These are phyloP conservation scores for Oxalis stricta DNA, from an alignment of 441 rosid species.

Conservation along the genomic window DNA sequence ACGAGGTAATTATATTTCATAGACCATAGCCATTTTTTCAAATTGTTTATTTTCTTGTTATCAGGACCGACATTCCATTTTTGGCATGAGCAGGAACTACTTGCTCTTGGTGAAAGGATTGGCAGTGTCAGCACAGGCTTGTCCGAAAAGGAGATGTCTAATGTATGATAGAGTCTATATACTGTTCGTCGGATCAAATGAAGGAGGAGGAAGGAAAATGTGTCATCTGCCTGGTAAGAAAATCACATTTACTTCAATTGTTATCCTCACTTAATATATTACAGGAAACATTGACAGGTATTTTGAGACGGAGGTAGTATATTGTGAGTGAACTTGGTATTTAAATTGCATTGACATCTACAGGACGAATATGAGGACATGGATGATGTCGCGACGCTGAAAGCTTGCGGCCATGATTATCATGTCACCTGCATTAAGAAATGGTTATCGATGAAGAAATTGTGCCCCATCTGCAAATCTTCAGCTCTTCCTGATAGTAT, in stretches of 20 bases:
- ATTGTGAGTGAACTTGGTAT: background rate
- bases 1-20: conserved; percentile 15
- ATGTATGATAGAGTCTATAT: conserved; percentile 16
- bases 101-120: conserved; percentile 29
- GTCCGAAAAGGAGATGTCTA: conserved; percentile 15
- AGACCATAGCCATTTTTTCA: background rate
- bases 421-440: conserved; percentile 17
- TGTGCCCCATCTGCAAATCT: conserved; percentile 24
- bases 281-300: background rate
- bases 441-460: conserved; percentile 25
- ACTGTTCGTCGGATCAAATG: conserved; percentile 10
- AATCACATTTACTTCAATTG: background rate
- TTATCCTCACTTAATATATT: background rate
- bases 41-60: background rate
- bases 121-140: conserved; percentile 26
- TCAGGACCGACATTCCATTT: background rate
- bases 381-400: conserved; percentile 13
- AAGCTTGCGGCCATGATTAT: conserved; percentile 16
- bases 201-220: conserved; percentile 15
- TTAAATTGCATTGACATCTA: background rate
- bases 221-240: conserved; percentile 25
- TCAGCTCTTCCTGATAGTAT: conserved; percentile 9
- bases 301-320: no score
- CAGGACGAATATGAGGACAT: conserved; percentile 22
- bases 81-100: conserved; percentile 20